Base-by-base conservation (phyloP, 116 monocot genomes). In the Papilionanthe hybrid region DNA sequence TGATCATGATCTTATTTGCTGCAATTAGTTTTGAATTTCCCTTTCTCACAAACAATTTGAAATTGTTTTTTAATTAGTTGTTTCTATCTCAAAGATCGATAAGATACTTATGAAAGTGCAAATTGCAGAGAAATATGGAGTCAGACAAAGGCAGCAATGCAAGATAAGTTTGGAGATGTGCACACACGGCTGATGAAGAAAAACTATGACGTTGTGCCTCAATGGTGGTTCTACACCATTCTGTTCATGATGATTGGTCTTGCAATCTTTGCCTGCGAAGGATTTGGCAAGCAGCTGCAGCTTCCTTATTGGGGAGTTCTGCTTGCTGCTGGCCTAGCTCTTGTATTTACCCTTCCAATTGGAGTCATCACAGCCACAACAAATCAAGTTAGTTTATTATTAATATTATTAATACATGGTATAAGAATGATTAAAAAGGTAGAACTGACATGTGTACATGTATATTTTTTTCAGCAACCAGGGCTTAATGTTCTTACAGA, bases 151-250 rank as follows among this genome's bases (percentile, higher is more conserved):
- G 79, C 86, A 28, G 68, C 86, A 28, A 27, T 75, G 43, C 29
- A 55, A 4, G 82, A 81, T 25, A 23, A 79, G 10, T 18, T 63
- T 68, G 84, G 79, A 3, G 90, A 90, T 67, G 79, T 90, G 5
- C 90, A 88, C 47, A 78, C 85, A 1, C 80, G 88, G 58, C 5
- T 88, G 29, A 88, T 88, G 88, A 88, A 85, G 88, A 83, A 74
- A 55, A 90, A 90, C 75, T 90, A 90, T 72, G 78, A 79, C 72
- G 75, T 6, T 0, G 90, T 90, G 25, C 90, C 90, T 13, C 79
- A 86, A 44, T 90, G 88, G 86, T 90, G 90, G 90, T 90, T 88
- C 78, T 75, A 88, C 17, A 23, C 75, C 13, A 82, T 88, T 42
- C 78, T 88, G 37, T 72, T 85, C 15, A 63, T 77, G 19, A 83